Evolutionary conservation across 345 rosid genomes (phyloP), one percentile per base, ranked within the genome.

Genomic region (Iberis pinnata): DNA sequence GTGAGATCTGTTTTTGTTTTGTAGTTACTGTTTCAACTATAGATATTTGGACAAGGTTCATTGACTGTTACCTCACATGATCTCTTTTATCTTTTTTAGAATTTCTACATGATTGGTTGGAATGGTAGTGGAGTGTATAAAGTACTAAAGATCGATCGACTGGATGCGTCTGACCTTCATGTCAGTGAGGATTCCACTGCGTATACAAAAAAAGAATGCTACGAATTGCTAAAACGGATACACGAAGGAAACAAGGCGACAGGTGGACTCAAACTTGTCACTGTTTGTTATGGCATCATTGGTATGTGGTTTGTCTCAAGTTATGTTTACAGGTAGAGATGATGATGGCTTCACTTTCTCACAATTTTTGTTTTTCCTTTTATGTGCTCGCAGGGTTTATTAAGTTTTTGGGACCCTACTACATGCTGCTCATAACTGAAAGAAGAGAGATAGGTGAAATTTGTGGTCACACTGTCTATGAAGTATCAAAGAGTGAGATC

Each of bases 341-440:
- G 18, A 15, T 13, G 15, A 39, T 42, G 31, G 24, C 40, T 47
- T 56, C 32, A 10, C 11, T 22, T 22, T 57, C 56, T 58, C 53
- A 31, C 51, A 9, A 7, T 12, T 0, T 22, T n/a, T n/a, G n/a
- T 1, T 9, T 9, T 20, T 22, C 0, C 12, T 25, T 25, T 8
- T 60, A 27, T 74, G 44, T 52, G 62, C 6, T 68, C 18, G 33
- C 73, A 93, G 97, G 99, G 54, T 93, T 86, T 60, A 75, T 93
- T 53, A 88, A 83, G 64, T 93, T 88, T 77, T 73, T 86, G 72
- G 99, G 97, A 49, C 97, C 99, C 16, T 93, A 93, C 44, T 88
- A 93, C 80, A 88, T 93, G 97, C 70, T 93, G 41, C 75, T 93
- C 33, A 86, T 93, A 39, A 92, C 99, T 33, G 77, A 78, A 70